Conservation (phyloP, 2,329 filamentous ascomycete species). For the Sporothrix brasiliensis region DNA sequence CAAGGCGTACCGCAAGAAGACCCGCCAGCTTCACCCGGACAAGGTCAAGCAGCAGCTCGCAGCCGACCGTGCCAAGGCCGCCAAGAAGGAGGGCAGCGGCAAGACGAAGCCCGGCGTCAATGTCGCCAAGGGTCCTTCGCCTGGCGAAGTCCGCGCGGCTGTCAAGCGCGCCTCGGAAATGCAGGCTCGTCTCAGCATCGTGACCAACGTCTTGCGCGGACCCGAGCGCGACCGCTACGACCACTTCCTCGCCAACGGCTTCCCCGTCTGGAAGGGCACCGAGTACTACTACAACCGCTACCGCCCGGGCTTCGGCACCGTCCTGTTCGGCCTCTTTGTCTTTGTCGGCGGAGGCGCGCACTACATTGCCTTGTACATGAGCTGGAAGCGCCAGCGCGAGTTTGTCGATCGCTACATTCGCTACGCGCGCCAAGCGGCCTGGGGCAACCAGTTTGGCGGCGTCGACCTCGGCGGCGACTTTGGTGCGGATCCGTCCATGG, state of each 20-base stretch:
- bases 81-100: constrained; percentile 54
- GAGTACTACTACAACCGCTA: constrained; percentile 98
- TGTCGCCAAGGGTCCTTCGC: constrained; percentile 70
- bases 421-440: constrained; percentile 83
- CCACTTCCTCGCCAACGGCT: constrained; percentile 89
- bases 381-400: constrained; percentile 86
- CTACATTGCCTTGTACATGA: constrained; percentile 81
- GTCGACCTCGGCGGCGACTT: constrained; percentile 53
- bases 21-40: constrained; percentile 84
- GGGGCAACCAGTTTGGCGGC: constrained; percentile 77
- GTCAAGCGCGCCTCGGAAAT: constrained; percentile 80
- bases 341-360: constrained; percentile 82
- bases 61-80: constrained; percentile 64
- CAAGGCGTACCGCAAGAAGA: constrained; percentile 90
- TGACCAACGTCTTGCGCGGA: constrained; percentile 83
- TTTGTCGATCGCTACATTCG: constrained; percentile 91
- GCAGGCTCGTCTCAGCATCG: constrained; percentile 80
- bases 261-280: constrained; percentile 94
- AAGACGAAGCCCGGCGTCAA: constrained; percentile 63
- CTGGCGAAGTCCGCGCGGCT: constrained; percentile 74
- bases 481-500: constrained; percentile 36
- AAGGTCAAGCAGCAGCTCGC: constrained; percentile 87
- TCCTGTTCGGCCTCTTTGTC: constrained; percentile 78
- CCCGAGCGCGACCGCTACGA: constrained; percentile 85
- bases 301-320: constrained; percentile 84